Percentiles rank a stretch among this genome's conserved stretches.
Conservation (phyloP, 768 basidiomycete genomes). For the Lactifluus echinatus region DNA sequence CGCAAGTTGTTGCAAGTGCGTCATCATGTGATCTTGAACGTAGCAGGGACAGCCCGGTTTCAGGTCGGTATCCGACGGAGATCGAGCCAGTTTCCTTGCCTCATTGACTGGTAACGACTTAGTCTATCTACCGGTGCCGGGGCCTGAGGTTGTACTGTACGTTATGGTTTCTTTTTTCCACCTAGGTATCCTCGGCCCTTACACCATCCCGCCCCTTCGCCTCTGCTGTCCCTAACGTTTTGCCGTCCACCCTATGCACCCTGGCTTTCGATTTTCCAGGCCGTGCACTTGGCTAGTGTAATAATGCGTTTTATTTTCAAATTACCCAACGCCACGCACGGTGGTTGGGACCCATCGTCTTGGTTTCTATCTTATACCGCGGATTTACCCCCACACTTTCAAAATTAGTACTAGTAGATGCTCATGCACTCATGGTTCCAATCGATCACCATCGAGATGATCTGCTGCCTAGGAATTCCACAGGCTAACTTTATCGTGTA, state of each 20-base stretch:
- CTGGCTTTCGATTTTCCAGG: neutral
- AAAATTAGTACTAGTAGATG: slow-evolving; percentile 4
- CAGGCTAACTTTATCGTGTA: too few relatives aligned
- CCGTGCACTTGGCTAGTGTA: neutral
- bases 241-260: neutral
- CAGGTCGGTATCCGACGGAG: neutral
- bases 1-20: slow-evolving; percentile 69
- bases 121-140: neutral
- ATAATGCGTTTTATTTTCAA: neutral
- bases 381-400: neutral
- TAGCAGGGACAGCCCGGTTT: neutral
- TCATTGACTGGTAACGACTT: neutral
- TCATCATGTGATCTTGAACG: slow-evolving; percentile 62
- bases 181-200: neutral
- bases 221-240: neutral
- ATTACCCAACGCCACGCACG: neutral
- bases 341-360: neutral
- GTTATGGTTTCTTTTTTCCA: neutral
- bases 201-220: neutral
- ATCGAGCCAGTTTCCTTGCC: neutral
- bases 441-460: slow-evolving; percentile 13
- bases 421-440: neutral
- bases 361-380: neutral
- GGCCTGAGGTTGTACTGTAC: neutral
- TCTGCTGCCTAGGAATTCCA: too few relatives aligned